Evolutionary conservation across 306 rosid species (phyloP), one percentile per base, ranked within the genome.

Genomic region (Inga laurina): DNA sequence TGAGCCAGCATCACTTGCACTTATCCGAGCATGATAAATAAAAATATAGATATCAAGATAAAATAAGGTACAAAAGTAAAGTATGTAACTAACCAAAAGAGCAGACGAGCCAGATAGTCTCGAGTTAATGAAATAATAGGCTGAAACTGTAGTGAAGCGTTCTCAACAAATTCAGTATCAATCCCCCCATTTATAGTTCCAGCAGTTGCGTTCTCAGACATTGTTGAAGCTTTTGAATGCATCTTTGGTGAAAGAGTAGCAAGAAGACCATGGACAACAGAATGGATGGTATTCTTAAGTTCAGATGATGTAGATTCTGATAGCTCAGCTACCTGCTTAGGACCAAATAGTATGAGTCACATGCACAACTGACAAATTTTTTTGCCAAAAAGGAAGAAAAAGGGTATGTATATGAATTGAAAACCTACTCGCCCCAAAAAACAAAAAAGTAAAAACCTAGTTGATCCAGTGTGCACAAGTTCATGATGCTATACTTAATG

Each of bases 191-290:
- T 85, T 68, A 80, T 71, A 45, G 85, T 37, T 85, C 97, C 92
- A 69, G 89, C 43, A 27, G 93, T 72, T 72, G 91, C 54, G 84
- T 88, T 93, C 75, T 92, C 94, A 56, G 94, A 90, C 70, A 68
- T 80, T 72, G 87, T 82, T 72, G 96, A 92, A 49, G 88, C 93
- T 85, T 89, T 91, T 24, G 99, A 93, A 79, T 93, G 97, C 91
- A 96, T 92, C 89, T 82, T 96, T 0, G 98, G 97, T 84, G 99
- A 93, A 82, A 96, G 97, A 69, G 97, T 92, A 35, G 99, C 99
- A 27, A 96, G 94, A 56, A 96, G 97, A 81, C 99, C 99, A 70
- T 96, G 97, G 75, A 96, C 90, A 78, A 93, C 93, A 84, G 98
- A 93, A 76, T 88, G 88, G 84, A 96, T 91, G 68, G 84, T 91